phyloP scores from a whole-genome alignment of 2,329 filamentous ascomycete genomes.

The Chalaropsis ovoidea region DNA sequence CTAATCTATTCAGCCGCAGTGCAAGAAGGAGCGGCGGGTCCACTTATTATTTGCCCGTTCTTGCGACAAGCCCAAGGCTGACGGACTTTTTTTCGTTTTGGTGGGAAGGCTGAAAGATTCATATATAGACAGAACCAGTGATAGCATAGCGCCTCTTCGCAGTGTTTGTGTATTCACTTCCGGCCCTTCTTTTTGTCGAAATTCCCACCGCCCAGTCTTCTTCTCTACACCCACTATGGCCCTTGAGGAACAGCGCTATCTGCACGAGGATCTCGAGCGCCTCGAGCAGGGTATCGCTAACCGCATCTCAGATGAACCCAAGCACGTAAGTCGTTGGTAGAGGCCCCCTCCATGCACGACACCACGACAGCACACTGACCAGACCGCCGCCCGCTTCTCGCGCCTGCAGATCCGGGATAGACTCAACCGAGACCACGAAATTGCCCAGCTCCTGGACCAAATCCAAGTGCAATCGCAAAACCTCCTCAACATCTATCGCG shows the following conservation, averaged over 20 bases:
- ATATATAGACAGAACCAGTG: neutral
- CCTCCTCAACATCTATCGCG: slow-evolving; percentile 73
- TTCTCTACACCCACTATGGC: slow-evolving; percentile 46
- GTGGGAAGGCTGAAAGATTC: slow-evolving; percentile 21
- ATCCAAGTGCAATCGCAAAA: slow-evolving; percentile 78
- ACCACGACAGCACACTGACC: neutral
- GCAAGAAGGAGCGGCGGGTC: neutral
- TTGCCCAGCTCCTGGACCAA: slow-evolving; percentile 73
- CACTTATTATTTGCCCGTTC: neutral
- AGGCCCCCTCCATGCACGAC: slow-evolving; percentile 5
- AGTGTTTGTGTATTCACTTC: no score
- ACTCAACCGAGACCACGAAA: slow-evolving; percentile 82
- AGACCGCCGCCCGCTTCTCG: slow-evolving; percentile 26
- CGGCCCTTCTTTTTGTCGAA: no score
- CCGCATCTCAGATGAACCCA: slow-evolving; percentile 77
- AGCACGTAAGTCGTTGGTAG: slow-evolving; percentile 52
- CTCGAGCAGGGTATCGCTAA: slow-evolving; percentile 90
- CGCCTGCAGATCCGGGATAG: slow-evolving; percentile 66
- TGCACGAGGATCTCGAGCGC: slow-evolving; percentile 93
- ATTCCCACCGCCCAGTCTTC: no score
- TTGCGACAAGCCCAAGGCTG: slow-evolving; percentile 20
- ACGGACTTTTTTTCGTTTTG: slow-evolving; percentile 5
- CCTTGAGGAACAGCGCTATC: slow-evolving; percentile 83
- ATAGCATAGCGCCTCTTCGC: neutral
- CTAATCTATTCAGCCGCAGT: slow-evolving; percentile 2